These are phyloP conservation scores for Fusarium temperatum DNA, from an alignment of 2,329 filamentous ascomycete genomes.

Conservation along the genomic window DNA sequence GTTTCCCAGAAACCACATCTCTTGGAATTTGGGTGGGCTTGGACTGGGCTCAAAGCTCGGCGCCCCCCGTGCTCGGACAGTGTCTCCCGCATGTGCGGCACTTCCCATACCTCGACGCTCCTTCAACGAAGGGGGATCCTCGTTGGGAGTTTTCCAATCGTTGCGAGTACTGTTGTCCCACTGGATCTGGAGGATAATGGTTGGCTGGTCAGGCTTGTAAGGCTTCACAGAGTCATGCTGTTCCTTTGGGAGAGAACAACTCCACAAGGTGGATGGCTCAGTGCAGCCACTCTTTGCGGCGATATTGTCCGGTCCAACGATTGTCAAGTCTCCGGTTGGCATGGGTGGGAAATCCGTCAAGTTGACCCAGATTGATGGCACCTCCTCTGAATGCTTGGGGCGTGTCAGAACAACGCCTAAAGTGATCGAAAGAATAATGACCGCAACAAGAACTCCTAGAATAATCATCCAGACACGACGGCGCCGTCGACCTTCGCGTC, in stretches of 20 bases:
- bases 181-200: constrained; percentile 82
- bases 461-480: constrained; percentile 68
- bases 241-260: constrained; percentile 84
- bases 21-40: constrained; percentile 67
- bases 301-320: constrained; percentile 76
- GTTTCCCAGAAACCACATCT: constrained; percentile 84
- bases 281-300: constrained; percentile 75
- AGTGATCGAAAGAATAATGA: constrained; percentile 66
- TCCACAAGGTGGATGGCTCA: constrained; percentile 80
- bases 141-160: constrained; percentile 59
- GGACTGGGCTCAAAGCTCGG: constrained; percentile 61
- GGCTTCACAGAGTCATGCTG: constrained; percentile 71
- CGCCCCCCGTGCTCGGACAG: constrained; percentile 32
- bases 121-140: constrained; percentile 43
- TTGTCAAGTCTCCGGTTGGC: constrained; percentile 81
- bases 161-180: constrained; percentile 68
- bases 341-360: constrained; percentile 87
- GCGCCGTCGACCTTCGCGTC: constrained; percentile 70
- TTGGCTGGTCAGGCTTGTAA: constrained; percentile 74
- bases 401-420: constrained; percentile 65
- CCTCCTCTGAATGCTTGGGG: constrained; percentile 32
- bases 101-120: constrained; percentile 40
- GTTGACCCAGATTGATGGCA: constrained; percentile 76
- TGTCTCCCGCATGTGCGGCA: constrained; percentile 36
- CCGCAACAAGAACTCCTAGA: constrained; percentile 58